Conservation (phyloP, 2,329 filamentous ascomycete genomes). For the Fusarium austroafricanum region DNA sequence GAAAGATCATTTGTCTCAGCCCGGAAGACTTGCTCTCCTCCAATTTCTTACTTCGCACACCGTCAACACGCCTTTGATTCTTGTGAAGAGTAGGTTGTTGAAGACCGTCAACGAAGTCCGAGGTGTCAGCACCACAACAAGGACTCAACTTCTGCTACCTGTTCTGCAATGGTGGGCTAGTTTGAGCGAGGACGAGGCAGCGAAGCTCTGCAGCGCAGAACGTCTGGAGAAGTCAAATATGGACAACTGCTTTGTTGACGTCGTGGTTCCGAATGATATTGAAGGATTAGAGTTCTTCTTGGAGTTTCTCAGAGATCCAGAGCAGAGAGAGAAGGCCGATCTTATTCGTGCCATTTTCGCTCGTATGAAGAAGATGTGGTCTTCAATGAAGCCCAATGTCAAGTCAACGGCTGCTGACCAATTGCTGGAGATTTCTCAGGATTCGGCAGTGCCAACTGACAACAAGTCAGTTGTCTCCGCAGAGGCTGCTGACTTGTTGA, state of each 20-base stretch:
- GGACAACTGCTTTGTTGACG: slow-evolving; percentile 60
- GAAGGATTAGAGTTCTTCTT: slow-evolving; percentile 65
- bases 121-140: slow-evolving; percentile 73
- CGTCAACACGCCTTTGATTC: slow-evolving; percentile 73
- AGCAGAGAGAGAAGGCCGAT: slow-evolving; percentile 55
- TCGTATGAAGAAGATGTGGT: slow-evolving; percentile 78
- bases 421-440: slow-evolving; percentile 71
- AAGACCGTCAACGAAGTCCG: slow-evolving; percentile 78
- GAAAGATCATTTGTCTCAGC: slow-evolving; percentile 67
- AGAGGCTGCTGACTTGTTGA: slow-evolving; percentile 78
- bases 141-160: slow-evolving; percentile 82
- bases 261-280: slow-evolving; percentile 66
- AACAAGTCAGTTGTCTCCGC: slow-evolving; percentile 57
- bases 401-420: slow-evolving; percentile 70
- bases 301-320: slow-evolving; percentile 57
- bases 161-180: slow-evolving; percentile 76
- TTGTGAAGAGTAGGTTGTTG: slow-evolving; percentile 79
- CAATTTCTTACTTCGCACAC: slow-evolving; percentile 80
- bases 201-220: slow-evolving; percentile 55
- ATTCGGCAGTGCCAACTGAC: slow-evolving; percentile 50
- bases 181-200: slow-evolving; percentile 63
- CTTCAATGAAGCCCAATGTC: slow-evolving; percentile 72
- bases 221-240: slow-evolving; percentile 57
- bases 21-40: slow-evolving; percentile 73
- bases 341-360: slow-evolving; percentile 74